phyloP scores from a whole-genome alignment of 768 basidiomycete species.

The Rhizopogon sp. region DNA sequence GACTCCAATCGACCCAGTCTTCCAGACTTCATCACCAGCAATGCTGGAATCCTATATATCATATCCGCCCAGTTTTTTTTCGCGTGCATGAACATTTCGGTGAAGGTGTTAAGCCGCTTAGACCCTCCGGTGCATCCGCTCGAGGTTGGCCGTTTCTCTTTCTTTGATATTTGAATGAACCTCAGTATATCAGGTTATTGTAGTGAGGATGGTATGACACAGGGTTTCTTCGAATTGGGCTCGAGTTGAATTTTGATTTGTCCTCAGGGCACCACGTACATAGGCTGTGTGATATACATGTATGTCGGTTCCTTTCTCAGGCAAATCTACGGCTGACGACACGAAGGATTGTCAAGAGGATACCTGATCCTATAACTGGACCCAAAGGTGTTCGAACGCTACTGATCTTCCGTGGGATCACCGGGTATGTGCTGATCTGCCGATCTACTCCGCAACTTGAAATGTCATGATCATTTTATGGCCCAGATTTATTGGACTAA shows the following conservation, averaged over 20 bases:
- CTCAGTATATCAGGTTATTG: slow-evolving; percentile 36
- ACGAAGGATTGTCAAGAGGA: slow-evolving; percentile 32
- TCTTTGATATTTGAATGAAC: background rate
- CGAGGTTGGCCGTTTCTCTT: slow-evolving; percentile 34
- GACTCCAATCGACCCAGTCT: background rate
- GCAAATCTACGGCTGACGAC: background rate
- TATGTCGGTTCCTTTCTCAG: slow-evolving; percentile 15
- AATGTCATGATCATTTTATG: background rate
- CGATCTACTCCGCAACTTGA: background rate
- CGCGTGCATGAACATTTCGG: slow-evolving; percentile 54
- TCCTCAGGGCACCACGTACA: slow-evolving; percentile 44
- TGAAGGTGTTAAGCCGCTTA: slow-evolving; percentile 55
- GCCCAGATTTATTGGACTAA: slow-evolving; percentile 69
- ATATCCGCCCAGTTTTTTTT: slow-evolving; percentile 54
- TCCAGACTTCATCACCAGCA: slow-evolving; percentile 22
- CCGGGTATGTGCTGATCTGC: slow-evolving; percentile 41
- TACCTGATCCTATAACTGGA: slow-evolving; percentile 59
- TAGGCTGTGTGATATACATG: slow-evolving; percentile 50
- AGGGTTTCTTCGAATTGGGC: background rate
- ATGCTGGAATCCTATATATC: slow-evolving; percentile 58
- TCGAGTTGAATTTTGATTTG: background rate
- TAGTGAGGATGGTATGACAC: slow-evolving; percentile 52
- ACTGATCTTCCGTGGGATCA: slow-evolving; percentile 52
- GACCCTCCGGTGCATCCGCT: slow-evolving; percentile 55
- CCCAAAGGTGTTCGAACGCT: slow-evolving; percentile 62